Percentiles rank a stretch among this genome's conserved stretches.
Evolutionary conservation across 176 grass and related monocot genomes (phyloP).

Genomic region (Chloris gayana): DNA sequence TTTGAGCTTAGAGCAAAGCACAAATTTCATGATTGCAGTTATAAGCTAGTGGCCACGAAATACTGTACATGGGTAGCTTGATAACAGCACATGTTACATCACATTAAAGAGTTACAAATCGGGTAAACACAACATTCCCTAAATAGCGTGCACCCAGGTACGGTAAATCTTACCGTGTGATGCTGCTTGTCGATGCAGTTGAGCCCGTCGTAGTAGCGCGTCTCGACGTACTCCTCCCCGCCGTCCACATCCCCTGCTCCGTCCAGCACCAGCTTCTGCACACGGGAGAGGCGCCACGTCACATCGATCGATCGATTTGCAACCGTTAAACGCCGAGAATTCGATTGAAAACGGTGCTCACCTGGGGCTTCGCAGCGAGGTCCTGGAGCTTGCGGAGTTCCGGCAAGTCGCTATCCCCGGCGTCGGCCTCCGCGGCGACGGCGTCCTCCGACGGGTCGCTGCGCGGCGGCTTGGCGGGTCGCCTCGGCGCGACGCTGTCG

Average conservation of each 20-base stretch:
- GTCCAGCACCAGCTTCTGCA: slow-evolving; percentile 65
- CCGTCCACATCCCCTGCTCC: slow-evolving; percentile 51
- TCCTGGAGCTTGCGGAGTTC: slow-evolving; percentile 66
- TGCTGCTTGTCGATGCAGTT: slow-evolving; percentile 84
- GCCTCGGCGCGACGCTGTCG: slow-evolving; percentile 64
- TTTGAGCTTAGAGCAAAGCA: neutral
- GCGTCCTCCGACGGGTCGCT: slow-evolving; percentile 60
- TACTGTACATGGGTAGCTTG: neutral
- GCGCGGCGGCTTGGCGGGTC: slow-evolving; percentile 65
- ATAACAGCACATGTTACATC: neutral
- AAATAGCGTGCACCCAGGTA: neutral
- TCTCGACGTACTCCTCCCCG: slow-evolving; percentile 75
- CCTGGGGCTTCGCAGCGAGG: slow-evolving; percentile 64
- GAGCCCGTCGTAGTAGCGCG: slow-evolving; percentile 69
- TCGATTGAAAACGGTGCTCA: neutral
- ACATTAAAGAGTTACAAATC: neutral
- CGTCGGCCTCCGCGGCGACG: neutral
- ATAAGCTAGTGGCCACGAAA: neutral
- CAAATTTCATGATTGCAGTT: neutral
- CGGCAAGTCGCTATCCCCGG: slow-evolving; percentile 35
- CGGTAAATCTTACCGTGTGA: slow-evolving; percentile 57
- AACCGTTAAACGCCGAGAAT: slow-evolving; percentile 19
- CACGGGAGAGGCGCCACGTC: slow-evolving; percentile 18
- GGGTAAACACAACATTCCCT: neutral
- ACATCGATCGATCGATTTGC: slow-evolving; percentile 15